Conservation (phyloP, 2,329 filamentous ascomycete genomes). For the Cercospora zeina region DNA sequence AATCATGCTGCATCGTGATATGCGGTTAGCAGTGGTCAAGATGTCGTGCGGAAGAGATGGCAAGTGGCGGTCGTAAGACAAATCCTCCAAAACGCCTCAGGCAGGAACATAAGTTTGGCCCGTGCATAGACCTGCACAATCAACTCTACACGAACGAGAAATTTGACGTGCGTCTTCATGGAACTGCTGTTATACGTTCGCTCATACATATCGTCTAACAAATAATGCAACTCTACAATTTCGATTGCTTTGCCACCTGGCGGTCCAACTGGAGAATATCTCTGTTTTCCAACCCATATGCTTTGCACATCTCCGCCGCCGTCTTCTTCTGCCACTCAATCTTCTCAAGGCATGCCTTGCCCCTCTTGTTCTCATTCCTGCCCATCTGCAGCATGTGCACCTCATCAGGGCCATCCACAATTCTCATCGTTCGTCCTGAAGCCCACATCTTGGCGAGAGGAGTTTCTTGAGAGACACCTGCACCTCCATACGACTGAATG, state of each 20-base stretch:
- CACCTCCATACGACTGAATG: conserved; percentile 85
- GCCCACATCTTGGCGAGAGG: conserved; percentile 66
- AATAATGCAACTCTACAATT: conserved; percentile 39
- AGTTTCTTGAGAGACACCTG: conserved; percentile 90
- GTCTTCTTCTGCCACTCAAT: conserved; percentile 65
- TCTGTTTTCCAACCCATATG: conserved; percentile 53
- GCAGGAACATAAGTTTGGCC: neutral
- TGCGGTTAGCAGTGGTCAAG: neutral
- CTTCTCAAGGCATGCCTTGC: conserved; percentile 59
- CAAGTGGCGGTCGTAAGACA: neutral
- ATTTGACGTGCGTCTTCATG: neutral
- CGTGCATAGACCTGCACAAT: neutral
- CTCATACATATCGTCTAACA: neutral
- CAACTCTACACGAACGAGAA: neutral
- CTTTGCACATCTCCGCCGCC: conserved; percentile 64
- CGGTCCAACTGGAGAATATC: conserved; percentile 48
- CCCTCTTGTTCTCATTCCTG: conserved; percentile 70
- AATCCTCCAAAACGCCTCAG: neutral
- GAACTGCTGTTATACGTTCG: neutral
- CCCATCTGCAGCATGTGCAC: conserved; percentile 84
- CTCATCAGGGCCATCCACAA: conserved; percentile 83
- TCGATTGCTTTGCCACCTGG: conserved; percentile 40
- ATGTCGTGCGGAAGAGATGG: neutral
- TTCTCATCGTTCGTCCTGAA: conserved; percentile 38
- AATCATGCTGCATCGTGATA: neutral